Evolutionary conservation across 768 basidiomycete species (phyloP).

Genomic region (Tricholoma terreum): DNA sequence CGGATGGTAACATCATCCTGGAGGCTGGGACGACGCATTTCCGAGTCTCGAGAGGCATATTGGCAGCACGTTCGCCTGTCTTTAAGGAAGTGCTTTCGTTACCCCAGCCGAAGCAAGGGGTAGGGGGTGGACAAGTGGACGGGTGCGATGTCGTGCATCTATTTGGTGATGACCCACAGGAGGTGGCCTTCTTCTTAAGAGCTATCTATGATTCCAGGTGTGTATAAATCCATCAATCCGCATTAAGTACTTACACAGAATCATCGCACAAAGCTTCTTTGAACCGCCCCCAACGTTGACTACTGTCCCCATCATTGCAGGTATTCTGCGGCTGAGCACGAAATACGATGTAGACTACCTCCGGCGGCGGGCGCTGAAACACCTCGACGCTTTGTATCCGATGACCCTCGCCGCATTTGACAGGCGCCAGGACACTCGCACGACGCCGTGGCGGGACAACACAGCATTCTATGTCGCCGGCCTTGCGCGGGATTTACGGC

Average conservation of each 20-base stretch:
- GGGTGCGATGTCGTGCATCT: conserved; percentile 33
- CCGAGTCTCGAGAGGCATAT: conserved; percentile 33
- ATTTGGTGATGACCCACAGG: conserved; percentile 28
- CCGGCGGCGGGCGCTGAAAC: conserved; percentile 29
- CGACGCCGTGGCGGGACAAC: conserved; percentile 36
- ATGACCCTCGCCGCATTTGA: conserved; percentile 31
- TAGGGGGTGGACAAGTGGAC: conserved; percentile 22
- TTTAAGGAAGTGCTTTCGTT: conserved; percentile 39
- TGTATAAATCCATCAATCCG: conserved; percentile 2
- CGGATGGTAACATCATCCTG: conserved; percentile 40
- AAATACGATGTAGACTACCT: conserved; percentile 39
- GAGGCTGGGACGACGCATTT: conserved; percentile 33
- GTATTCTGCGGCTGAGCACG: conserved; percentile 34
- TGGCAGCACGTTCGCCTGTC: conserved; percentile 32
- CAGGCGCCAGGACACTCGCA: conserved; percentile 30
- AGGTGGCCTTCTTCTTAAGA: conserved; percentile 32
- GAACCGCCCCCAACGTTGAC: conserved; percentile 33
- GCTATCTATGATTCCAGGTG: conserved; percentile 36
- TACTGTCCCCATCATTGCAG: conserved; percentile 27
- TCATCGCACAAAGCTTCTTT: conserved; percentile 24
- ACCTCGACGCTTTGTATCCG: conserved; percentile 36
- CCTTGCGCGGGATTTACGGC: conserved; percentile 31
- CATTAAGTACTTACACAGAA: not conserved
- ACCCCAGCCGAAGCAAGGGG: conserved; percentile 27
- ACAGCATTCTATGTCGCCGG: conserved; percentile 37